Evolutionary conservation across 495 filamentous ascomycete species (phyloP), one percentile per base, ranked within the genome.

Genomic region (Hypoxylon crocopeplum): DNA sequence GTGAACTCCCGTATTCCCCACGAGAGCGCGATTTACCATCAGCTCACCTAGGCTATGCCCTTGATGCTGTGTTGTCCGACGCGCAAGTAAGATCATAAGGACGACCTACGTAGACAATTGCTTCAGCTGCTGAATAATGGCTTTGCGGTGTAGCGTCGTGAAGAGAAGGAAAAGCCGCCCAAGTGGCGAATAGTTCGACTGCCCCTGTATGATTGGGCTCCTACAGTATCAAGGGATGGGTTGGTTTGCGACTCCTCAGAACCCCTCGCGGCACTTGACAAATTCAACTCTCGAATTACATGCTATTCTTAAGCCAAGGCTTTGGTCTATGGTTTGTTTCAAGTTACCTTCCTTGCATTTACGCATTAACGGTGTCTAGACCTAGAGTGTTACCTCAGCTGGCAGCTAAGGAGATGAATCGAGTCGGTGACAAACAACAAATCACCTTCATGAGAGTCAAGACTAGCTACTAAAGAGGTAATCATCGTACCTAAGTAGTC

Each of bases 161-260:
- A 64, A 42, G 20, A 39, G 15, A 33, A 39, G 12, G 22, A 40
- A 44, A 40, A 50, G 42, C 55, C 56, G 46, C 62, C 62, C 46
- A 61, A 61, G 62, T 65, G 62, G 62, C 62, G 55, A 61, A 51
- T 56, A 20, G 34, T 52, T 54, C 8, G 15, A 22, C 45, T 36
- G 30, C 56, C 51, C 62, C 46, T 61, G 56, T 56, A 52, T 56
- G 49, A 59, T 65, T 65, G 62, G 62, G 62, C 56, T 50, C 50
- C 56, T 19, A 61, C 56, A 56, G 36, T 29, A 55, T 56, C 37
- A 38, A 59, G 55, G 54, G 60, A 59, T 54, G 48, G 42, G 44
- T 64, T 34, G 44, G 48, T n/a, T n/a, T n/a, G n/a, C n/a, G n/a
- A n/a, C n/a, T n/a, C n/a, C n/a, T n/a, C n/a, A n/a, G 42, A 13